Evolutionary conservation across 345 rosid genomes (phyloP).

Genomic region (Salix viminalis): DNA sequence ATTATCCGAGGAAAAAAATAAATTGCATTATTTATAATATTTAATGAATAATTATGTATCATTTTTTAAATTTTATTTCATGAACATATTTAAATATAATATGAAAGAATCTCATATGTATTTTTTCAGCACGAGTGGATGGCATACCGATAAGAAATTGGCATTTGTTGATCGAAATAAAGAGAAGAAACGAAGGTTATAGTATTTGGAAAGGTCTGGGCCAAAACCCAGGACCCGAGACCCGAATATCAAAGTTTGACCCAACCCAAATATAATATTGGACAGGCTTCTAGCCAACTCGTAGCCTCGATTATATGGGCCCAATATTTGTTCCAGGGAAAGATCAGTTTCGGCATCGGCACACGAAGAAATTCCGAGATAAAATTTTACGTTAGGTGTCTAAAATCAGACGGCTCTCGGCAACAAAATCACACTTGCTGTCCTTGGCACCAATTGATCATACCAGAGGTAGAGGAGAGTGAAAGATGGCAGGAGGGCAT

Average conservation of each 20-base stretch:
- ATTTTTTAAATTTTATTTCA: no score
- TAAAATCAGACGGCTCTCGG: not conserved
- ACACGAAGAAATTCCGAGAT: not conserved
- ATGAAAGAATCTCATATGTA: no score
- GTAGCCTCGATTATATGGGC: not conserved
- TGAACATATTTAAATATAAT: no score
- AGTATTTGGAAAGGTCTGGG: no score
- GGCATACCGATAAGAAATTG: no score
- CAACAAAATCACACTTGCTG: not conserved
- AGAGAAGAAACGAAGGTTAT: no score
- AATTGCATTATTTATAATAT: no score
- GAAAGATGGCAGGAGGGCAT: conserved; percentile 62
- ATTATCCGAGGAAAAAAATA: no score
- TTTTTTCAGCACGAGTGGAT: no score
- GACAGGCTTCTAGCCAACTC: not conserved
- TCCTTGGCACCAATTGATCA: not conserved
- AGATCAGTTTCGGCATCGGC: not conserved
- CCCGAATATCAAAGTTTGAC: not conserved
- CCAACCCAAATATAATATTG: not conserved
- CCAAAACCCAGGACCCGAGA: not conserved
- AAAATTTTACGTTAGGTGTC: not conserved
- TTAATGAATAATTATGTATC: no score
- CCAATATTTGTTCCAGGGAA: not conserved
- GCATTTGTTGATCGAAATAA: no score
- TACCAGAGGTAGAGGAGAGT: conserved; percentile 4